Base-by-base conservation (phyloP, 306 rosid species). In the Malus fusca region DNA sequence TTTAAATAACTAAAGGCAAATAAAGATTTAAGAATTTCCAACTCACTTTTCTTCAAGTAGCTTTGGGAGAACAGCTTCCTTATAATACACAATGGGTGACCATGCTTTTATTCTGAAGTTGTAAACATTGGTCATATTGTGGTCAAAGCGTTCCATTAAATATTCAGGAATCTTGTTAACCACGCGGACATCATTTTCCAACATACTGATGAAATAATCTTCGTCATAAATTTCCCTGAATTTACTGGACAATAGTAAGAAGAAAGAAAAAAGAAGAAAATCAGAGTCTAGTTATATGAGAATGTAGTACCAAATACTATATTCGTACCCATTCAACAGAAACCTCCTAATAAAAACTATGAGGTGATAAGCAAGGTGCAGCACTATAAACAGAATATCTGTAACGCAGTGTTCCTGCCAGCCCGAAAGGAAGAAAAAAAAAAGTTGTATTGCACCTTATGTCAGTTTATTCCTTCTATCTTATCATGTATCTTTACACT, bases 61-160 rank as follows among this genome's bases (percentile, higher is more conserved):
- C 86, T 85, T 88, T 43, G 99, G 99, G 71, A 92, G 97, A 43
- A 95, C 95, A 18, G 84, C 85, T 65, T 95, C 99, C 82, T 72
- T 82, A 78, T 95, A 95, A 79, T 90, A 92, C 63, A 85, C 83
- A 83, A 92, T 83, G 77, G 99, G 78, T 21, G 99, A 89, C 93
- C 96, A 90, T 51, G 99, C 99, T 85, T 95, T 95, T 78, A 95
- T 88, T 80, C 92, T 92, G 91, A 95, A 95, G 90, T 95, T 95
- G 92, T 87, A 86, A 72, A 95, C 99, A 28, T 95, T 92, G 82
- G 88, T 87, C 93, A 95, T 69, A 84, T 95, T 89, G 93, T 79
- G 86, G 80, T 91, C 99, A 84, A 95, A 95, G 69, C 99, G 89
- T 86, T 95, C 99, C 98, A 95, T 89, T 72, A 95, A 86, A 79